These are phyloP conservation scores for Berkeleyomyces rouxiae DNA, from an alignment of 2,329 filamentous ascomycete genomes.

Conservation along the genomic window DNA sequence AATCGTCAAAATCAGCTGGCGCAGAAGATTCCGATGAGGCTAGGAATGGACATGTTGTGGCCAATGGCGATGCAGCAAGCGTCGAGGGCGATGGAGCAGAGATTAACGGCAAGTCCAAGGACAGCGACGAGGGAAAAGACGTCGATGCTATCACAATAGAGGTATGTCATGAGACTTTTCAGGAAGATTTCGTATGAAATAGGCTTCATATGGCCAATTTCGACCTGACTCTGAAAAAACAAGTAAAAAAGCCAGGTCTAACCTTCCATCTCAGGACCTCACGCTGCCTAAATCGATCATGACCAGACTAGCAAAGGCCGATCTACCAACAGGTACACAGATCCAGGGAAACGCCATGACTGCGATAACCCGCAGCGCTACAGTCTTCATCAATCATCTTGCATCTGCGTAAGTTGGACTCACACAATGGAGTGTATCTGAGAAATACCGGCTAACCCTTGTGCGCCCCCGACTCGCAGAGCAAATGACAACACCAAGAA, in stretches of 20 bases:
- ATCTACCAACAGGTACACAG: conserved; percentile 64
- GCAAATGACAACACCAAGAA: conserved; percentile 54
- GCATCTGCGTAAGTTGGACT: conserved; percentile 46
- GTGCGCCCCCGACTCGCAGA: conserved; percentile 26
- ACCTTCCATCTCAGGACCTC: conserved; percentile 40
- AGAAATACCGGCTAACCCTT: not conserved
- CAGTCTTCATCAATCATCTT: conserved; percentile 69
- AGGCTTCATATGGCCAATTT: not conserved
- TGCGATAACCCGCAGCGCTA: conserved; percentile 66
- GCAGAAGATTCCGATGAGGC: not conserved
- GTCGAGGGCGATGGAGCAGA: not conserved
- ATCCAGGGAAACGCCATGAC: conserved; percentile 69
- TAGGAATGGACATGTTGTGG: not conserved
- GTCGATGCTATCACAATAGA: conserved; percentile 35
- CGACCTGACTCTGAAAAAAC: not conserved
- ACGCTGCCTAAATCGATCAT: conserved; percentile 68
- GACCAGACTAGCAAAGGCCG: conserved; percentile 61
- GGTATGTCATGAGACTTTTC: conserved; percentile 21
- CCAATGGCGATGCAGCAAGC: not conserved
- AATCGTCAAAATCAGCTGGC: conserved; percentile 20
- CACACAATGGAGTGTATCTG: not conserved
- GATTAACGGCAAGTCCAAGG: conserved; percentile 17
- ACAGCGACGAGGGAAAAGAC: conserved; percentile 16
- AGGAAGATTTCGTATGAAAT: too few species aligned
- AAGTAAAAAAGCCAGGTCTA: not conserved